phyloP scores from a whole-genome alignment of 2,329 filamentous ascomycete species.

The Curvularia sp. region DNA sequence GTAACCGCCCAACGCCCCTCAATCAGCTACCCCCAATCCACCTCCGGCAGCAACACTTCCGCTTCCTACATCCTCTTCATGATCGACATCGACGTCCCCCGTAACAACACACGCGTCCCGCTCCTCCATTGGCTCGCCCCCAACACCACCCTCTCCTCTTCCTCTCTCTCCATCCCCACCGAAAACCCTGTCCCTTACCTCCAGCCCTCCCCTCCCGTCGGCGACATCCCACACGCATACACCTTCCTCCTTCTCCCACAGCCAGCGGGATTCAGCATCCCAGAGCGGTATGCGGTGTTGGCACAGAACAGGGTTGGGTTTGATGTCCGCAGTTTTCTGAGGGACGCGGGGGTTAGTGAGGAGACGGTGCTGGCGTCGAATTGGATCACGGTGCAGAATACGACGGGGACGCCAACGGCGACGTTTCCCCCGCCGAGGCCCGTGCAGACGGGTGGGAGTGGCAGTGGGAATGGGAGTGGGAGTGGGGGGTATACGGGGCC shows the following conservation, averaged over 20 bases:
- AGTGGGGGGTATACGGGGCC: slow-evolving; percentile 14
- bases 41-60: slow-evolving; percentile 17
- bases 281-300: slow-evolving; percentile 35
- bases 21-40: background rate
- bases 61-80: slow-evolving; percentile 34
- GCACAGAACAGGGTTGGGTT: slow-evolving; percentile 42
- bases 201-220: slow-evolving; percentile 39
- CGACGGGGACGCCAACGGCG: slow-evolving; percentile 28
- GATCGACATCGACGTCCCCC: slow-evolving; percentile 44
- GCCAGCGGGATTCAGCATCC: slow-evolving; percentile 38
- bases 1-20: slow-evolving; percentile 37
- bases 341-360: slow-evolving; percentile 38
- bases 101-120: slow-evolving; percentile 40
- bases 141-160: slow-evolving; percentile 29
- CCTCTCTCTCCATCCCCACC: slow-evolving; percentile 22
- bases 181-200: slow-evolving; percentile 31
- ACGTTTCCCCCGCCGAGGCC: slow-evolving; percentile 29
- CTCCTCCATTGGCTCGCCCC: slow-evolving; percentile 45
- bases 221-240: slow-evolving; percentile 41
- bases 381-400: slow-evolving; percentile 50
- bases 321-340: slow-evolving; percentile 45
- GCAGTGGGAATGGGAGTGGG: background rate
- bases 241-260: slow-evolving; percentile 40
- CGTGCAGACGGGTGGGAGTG: slow-evolving; percentile 18
- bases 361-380: slow-evolving; percentile 45